A percentile compares a stretch with the other conserved stretches of the same genome.
phyloP scores from a whole-genome alignment of 2,329 filamentous ascomycete species.

The Cercospora beticola region DNA sequence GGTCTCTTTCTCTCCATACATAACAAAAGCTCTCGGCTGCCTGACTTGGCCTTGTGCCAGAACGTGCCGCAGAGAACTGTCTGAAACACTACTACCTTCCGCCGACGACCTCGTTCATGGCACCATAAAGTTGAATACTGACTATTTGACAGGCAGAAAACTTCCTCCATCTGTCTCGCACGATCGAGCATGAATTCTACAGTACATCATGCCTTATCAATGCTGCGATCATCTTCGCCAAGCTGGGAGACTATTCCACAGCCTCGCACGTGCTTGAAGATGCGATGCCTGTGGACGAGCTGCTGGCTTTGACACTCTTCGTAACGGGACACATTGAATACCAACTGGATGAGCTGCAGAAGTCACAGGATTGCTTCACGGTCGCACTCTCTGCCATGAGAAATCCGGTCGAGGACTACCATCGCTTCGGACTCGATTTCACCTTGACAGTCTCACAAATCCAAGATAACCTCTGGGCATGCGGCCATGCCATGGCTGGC shows the following conservation, averaged over 20 bases:
- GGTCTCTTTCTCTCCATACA: too few species aligned
- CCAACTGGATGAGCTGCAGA: constrained; percentile 27
- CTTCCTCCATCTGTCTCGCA: constrained; percentile 30
- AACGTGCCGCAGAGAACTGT: too few species aligned
- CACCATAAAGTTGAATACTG: background rate
- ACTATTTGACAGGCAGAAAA: constrained; percentile 16
- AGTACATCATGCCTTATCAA: constrained; percentile 33
- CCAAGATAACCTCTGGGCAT: constrained; percentile 16
- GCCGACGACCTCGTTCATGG: too few species aligned
- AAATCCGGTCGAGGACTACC: constrained; percentile 17
- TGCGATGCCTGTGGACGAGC: constrained; percentile 25
- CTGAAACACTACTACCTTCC: too few species aligned
- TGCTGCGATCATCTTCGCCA: constrained; percentile 33
- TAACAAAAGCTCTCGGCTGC: too few species aligned
- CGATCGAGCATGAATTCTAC: constrained; percentile 18
- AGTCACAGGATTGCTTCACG: constrained; percentile 29
- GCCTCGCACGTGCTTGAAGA: constrained; percentile 29
- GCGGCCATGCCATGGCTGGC: background rate
- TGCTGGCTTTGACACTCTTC: constrained; percentile 29
- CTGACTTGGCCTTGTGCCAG: too few species aligned
- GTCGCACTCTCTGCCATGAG: constrained; percentile 23
- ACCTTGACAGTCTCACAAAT: constrained; percentile 21
- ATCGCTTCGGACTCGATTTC: constrained; percentile 27
- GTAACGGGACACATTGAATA: constrained; percentile 34
- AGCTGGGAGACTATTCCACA: constrained; percentile 32